Base-by-base conservation (phyloP, 2,329 filamentous ascomycete species). In the Neopestalotiopsis sp. region DNA sequence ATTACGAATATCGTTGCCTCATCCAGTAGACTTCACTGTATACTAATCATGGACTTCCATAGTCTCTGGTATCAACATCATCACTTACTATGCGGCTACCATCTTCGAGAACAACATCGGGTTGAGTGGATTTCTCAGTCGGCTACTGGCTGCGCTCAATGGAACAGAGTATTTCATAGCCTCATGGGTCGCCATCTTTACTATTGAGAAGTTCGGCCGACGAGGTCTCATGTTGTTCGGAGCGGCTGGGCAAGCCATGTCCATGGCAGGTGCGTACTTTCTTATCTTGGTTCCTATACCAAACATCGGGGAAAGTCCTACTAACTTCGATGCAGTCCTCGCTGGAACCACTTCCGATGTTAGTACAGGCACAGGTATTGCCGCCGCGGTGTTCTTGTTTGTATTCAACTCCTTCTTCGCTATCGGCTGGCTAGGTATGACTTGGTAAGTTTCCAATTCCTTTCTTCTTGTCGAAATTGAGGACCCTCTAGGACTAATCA, bases 221-320 rank as follows among this genome's bases (percentile, higher is more conserved):
- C 84, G 90, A 4, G 82, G 83, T 53, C 85, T 94, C 69, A 94
- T 94, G 90, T 80, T 94, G n/a, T 88, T 93, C 71, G 91, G 91
- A 67, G 87, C 89, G 0, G 81, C 83, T 5, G 89, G 89, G 0
- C 90, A 91, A 82, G 89, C 88, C 49, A 76, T 85, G 1, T 89
- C 88, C 63, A 93, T 94, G 91, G 86, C 89, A 2, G 84, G 82
- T 92, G 38, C 28, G 34, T 53, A 30, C 10, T 3, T 38, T 40
- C 7, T 14, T 14, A 5, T 30, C 12, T 20, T 28, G n/a, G 13
- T 58, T 12, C 20, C 17, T 6, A 10, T 28, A 9, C 56, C 10
- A 28, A 12, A 28, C 28, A 6, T 58, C 66, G 5, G 7, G 14
- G 45, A 53, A 24, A 53, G 14, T 3, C 17, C 3, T 53, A 12